phyloP scores from a whole-genome alignment of 2,329 filamentous ascomycete species.

The Trichoderma sp. region DNA sequence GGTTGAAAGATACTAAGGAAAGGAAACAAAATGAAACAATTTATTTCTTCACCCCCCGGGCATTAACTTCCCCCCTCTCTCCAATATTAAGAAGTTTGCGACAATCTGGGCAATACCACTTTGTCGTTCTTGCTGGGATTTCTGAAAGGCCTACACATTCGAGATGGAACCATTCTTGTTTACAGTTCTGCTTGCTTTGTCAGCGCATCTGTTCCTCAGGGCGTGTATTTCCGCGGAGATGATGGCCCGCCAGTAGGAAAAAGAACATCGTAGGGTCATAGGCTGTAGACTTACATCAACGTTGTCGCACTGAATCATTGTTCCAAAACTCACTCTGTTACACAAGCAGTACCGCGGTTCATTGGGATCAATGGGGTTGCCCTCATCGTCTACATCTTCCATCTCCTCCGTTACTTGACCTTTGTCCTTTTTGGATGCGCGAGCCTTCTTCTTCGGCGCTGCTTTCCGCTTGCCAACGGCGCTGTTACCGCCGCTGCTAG shows the following conservation, averaged over 20 bases:
- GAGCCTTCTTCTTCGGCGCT: conserved; percentile 67
- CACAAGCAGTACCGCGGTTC: conserved; percentile 80
- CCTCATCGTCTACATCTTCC: conserved; percentile 69
- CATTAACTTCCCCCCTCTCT: conserved; percentile 65
- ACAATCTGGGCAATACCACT: conserved; percentile 86
- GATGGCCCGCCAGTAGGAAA: background rate
- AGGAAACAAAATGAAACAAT: background rate
- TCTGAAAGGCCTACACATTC: conserved; percentile 72
- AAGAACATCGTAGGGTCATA: background rate
- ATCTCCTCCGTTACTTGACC: conserved; percentile 49
- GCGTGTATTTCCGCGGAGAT: background rate
- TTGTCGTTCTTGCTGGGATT: conserved; percentile 71
- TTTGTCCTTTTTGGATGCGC: conserved; percentile 54
- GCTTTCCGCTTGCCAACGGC: conserved; percentile 74
- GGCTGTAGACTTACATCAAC: conserved; percentile 62
- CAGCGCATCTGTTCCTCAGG: conserved; percentile 28
- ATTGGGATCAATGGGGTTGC: conserved; percentile 71
- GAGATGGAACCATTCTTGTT: conserved; percentile 84
- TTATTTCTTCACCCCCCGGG: conserved; percentile 57
- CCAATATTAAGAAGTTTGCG: conserved; percentile 64
- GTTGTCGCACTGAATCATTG: conserved; percentile 84
- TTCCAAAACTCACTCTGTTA: conserved; percentile 78
- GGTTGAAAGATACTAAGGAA: background rate
- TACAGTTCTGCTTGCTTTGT: conserved; percentile 59
- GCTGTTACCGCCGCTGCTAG: conserved; percentile 63